Conservation (phyloP, 1,284 basidiomycete species). For the Rhodotorula sp. region DNA sequence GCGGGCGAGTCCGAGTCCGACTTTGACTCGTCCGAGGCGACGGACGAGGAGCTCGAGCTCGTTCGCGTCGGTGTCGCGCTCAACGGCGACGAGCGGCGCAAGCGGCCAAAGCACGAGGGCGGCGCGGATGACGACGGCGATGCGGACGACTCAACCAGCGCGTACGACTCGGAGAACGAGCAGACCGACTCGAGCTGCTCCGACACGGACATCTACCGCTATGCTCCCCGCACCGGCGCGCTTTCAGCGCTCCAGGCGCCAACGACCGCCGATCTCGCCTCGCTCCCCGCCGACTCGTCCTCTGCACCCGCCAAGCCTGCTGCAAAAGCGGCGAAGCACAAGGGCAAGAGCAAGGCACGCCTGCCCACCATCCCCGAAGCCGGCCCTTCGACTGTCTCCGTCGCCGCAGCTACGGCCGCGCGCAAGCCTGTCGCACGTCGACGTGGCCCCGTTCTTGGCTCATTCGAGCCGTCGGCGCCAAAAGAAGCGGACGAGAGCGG, state of each 20-base stretch:
- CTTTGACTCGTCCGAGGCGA: neutral
- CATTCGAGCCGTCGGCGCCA: conserved; percentile 21
- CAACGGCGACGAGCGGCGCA: neutral
- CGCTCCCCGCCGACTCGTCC: conserved; percentile 15
- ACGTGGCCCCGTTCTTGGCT: conserved; percentile 31
- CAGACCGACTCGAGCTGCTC: conserved; percentile 28
- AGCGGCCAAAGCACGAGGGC: conserved; percentile 9
- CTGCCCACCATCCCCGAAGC: conserved; percentile 8
- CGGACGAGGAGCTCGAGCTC: conserved; percentile 38
- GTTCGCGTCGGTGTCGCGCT: conserved; percentile 45
- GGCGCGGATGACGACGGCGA: conserved; percentile 18
- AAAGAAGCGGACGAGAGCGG: neutral
- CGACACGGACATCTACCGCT: conserved; percentile 30
- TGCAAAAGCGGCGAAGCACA: neutral
- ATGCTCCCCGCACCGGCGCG: conserved; percentile 32
- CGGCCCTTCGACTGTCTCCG: neutral
- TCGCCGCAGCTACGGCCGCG: neutral
- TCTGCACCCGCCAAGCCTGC: neutral
- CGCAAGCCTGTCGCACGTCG: neutral
- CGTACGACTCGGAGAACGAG: conserved; percentile 11
- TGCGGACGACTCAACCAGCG: conserved; percentile 19
- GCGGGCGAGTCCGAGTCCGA: conserved; percentile 37
- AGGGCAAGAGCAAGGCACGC: conserved; percentile 17
- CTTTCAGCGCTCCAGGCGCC: conserved; percentile 38
- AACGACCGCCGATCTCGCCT: conserved; percentile 35